These are phyloP conservation scores for Epichloe typhina DNA, from an alignment of 2,329 filamentous ascomycete species.

Conservation along the genomic window DNA sequence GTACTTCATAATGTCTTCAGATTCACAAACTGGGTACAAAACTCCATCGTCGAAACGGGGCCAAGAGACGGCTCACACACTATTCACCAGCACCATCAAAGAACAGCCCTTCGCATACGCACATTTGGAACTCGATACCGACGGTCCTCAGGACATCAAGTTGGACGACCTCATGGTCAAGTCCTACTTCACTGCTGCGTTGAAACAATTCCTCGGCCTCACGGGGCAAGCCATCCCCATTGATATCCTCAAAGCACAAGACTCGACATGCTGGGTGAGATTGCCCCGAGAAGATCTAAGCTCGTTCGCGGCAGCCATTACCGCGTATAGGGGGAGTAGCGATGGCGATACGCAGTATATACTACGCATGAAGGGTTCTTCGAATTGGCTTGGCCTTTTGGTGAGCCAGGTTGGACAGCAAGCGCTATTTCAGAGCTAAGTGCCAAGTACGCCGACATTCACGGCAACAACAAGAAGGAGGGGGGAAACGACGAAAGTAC, in stretches of 20 bases:
- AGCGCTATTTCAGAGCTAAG: constrained; percentile 32
- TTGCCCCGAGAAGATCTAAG: constrained; percentile 47
- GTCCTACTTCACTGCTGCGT: constrained; percentile 47
- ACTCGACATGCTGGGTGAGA: constrained; percentile 47
- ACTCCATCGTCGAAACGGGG: constrained; percentile 12
- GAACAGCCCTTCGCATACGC: constrained; percentile 42
- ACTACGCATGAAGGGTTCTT: constrained; percentile 42
- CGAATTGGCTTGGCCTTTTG: constrained; percentile 51
- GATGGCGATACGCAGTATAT: constrained; percentile 31
- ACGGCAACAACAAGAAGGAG: constrained; percentile 3
- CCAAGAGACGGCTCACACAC: constrained; percentile 30
- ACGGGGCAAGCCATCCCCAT: constrained; percentile 54
- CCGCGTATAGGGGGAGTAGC: constrained; percentile 45
- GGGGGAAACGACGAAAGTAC: constrained; percentile 8
- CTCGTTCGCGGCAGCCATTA: constrained; percentile 49
- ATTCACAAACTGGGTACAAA: neutral
- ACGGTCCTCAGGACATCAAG: constrained; percentile 10
- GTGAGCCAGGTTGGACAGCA: constrained; percentile 30
- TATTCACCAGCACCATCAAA: constrained; percentile 37
- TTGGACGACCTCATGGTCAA: constrained; percentile 52
- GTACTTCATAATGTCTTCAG: neutral
- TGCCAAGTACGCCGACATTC: neutral
- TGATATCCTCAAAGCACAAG: constrained; percentile 54
- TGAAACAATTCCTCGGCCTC: constrained; percentile 57
- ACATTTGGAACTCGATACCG: constrained; percentile 35